A percentile compares a stretch with the other conserved stretches of the same genome.
Evolutionary conservation across 768 basidiomycete species (phyloP).

Genomic region (Hortiboletus flavorubellus): DNA sequence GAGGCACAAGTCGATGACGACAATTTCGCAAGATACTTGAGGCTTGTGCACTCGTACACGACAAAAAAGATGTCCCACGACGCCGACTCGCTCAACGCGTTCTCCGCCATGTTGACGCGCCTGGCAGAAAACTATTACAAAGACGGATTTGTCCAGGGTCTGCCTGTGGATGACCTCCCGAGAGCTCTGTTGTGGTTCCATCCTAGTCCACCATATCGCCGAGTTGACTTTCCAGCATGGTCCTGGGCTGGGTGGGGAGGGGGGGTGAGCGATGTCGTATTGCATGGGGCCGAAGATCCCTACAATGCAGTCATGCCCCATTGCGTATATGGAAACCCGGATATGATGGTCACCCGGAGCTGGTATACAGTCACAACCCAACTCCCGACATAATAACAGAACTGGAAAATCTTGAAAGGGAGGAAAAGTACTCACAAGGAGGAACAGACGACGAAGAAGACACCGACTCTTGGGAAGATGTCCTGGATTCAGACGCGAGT

Average conservation of each 20-base stretch:
- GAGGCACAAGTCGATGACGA: not conserved
- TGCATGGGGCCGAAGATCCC: not conserved
- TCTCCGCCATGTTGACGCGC: conserved; percentile 12
- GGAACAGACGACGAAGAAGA: not conserved
- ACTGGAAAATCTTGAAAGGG: not conserved
- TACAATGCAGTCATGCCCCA: not conserved
- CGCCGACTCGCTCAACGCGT: conserved; percentile 12
- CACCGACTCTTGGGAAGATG: not conserved
- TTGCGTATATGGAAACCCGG: conserved; percentile 13
- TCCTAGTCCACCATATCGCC: not conserved
- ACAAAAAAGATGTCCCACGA: conserved; percentile 5
- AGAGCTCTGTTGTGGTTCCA: conserved; percentile 13
- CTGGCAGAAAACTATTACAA: not conserved
- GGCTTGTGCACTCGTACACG: conserved; percentile 7
- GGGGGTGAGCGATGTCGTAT: not conserved
- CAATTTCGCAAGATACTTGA: not conserved
- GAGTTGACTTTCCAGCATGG: conserved; percentile 2
- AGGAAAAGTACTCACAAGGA: not conserved
- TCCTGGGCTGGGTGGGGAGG: conserved; percentile 17
- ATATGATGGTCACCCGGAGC: not conserved
- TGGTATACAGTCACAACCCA: conserved; percentile 9
- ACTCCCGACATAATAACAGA: not conserved
- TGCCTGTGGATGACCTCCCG: conserved; percentile 7
- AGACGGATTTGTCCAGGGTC: conserved; percentile 15
- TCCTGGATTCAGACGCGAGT: not conserved